Base-by-base conservation (phyloP, 106 monocot species). In the Dactylorhiza incarnata region DNA sequence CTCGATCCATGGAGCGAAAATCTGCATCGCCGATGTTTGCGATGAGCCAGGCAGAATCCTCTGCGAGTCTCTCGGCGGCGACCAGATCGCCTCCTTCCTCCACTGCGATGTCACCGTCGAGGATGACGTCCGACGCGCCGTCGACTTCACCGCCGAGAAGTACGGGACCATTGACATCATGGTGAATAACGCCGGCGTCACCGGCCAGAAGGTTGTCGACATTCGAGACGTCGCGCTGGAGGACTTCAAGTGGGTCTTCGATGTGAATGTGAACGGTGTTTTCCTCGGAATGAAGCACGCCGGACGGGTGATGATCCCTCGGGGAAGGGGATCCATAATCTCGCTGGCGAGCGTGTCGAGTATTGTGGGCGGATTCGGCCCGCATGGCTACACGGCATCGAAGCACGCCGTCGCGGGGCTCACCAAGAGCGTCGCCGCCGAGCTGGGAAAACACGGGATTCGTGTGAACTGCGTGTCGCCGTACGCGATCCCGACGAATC, bases 31-130 rank as follows among this genome's bases (percentile, higher is more conserved):
- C 16, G 92, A 93, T 23, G 14, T 93, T 48, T 59, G 78, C 49
- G 87, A 93, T 26, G 77, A 80, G 12, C 78, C 81, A 25, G 92
- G 92, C 17, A 77, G 74, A 7, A 9, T 45, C 14, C 76, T 93
- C 12, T 84, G 85, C 17, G 70, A 81, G 37, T 82, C 85, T 37
- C 78, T 95, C 4, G 89, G 84, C 11, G 91, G 90, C 10, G 85
- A 83, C 52, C 20, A 74, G 12, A 17, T 51, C 49, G 86, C 78
- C 45, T 58, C 29, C 71, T 95, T 85, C 82, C 20, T 90, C 80
- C 92, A 90, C 45, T 90, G 95, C 37, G 90, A 95, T 69, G 92
- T 95, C 26, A 83, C 88, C 5, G 26, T 72, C 6, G 95, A 95
- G 81, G 82, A 84, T 7, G 90, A 88, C 26, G 80, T 93, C 3